phyloP scores from a whole-genome alignment of 225 moss, liverwort and hornwort species.

The Takakia lepidozioides region DNA sequence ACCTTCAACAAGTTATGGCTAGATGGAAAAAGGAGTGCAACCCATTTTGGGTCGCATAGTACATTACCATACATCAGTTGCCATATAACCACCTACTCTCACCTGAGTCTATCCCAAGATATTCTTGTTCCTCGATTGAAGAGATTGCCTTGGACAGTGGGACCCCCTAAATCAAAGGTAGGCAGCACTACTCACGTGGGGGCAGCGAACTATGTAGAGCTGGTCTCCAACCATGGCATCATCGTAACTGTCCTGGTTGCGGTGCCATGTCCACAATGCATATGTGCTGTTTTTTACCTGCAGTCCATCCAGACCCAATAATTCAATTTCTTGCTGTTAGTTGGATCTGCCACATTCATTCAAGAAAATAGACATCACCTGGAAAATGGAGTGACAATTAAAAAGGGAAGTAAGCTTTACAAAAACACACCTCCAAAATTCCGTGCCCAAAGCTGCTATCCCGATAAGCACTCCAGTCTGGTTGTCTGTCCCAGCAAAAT shows the following conservation, averaged over 20 bases:
- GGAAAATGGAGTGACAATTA: neutral
- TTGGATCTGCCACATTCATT: neutral
- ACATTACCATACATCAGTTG: no score
- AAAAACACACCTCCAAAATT: slow-evolving; percentile 60
- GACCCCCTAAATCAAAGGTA: no score
- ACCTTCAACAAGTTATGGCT: no score
- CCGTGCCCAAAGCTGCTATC: slow-evolving; percentile 98
- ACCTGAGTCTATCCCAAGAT: no score
- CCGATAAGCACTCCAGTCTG: slow-evolving; percentile 83
- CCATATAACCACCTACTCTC: no score
- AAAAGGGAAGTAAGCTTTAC: neutral
- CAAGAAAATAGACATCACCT: neutral
- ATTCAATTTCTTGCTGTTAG: neutral
- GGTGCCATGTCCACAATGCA: slow-evolving; percentile 96
- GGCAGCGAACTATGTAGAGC: slow-evolving; percentile 83
- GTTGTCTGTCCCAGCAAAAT: slow-evolving; percentile 89
- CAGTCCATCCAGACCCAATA: neutral
- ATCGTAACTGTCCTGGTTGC: slow-evolving; percentile 74
- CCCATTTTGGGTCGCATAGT: no score
- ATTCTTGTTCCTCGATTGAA: no score
- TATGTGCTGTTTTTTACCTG: slow-evolving; percentile 88
- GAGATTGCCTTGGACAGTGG: no score
- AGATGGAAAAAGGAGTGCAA: no score
- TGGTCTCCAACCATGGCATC: slow-evolving; percentile 66
- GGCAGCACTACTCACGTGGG: slow-evolving; percentile 67